Conservation (phyloP, 2,329 filamentous ascomycete species). For the Thelonectria olida region DNA sequence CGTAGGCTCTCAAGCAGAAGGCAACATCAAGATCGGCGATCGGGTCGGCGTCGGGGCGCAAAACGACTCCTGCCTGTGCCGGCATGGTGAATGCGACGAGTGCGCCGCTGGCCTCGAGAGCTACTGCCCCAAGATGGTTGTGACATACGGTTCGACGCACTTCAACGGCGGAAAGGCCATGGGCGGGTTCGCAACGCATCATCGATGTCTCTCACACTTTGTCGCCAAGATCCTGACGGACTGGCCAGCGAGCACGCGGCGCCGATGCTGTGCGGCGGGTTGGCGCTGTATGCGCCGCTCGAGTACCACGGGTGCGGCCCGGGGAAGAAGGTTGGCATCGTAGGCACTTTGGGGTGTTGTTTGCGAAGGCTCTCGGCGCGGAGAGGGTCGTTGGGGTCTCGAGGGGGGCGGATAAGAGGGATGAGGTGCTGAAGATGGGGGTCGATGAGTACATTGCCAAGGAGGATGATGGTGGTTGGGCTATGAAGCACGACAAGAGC, state of each 20-base stretch:
- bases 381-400: neutral
- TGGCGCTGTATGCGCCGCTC: too few species aligned
- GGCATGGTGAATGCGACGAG: slow-evolving; percentile 50
- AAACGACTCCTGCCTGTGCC: slow-evolving; percentile 60
- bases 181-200: too few species aligned
- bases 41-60: slow-evolving; percentile 72
- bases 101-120: slow-evolving; percentile 53
- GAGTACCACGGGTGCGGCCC: too few species aligned
- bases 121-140: slow-evolving; percentile 54
- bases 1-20: slow-evolving; percentile 65
- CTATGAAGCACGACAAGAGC: slow-evolving; percentile 56
- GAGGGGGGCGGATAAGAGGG: slow-evolving; percentile 53
- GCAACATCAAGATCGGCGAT: slow-evolving; percentile 66
- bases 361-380: too few species aligned
- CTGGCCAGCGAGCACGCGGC: too few species aligned
- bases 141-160: too few species aligned
- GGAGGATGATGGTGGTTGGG: slow-evolving; percentile 64
- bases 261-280: too few species aligned
- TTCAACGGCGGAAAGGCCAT: too few species aligned
- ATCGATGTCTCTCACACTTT: too few species aligned
- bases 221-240: too few species aligned
- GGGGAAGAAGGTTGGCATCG: slow-evolving; percentile 65
- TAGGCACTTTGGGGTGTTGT: slow-evolving; percentile 63
- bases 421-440: slow-evolving; percentile 65
- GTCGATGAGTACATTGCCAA: slow-evolving; percentile 60